phyloP scores from a whole-genome alignment of 2,329 filamentous ascomycete genomes.

The Akanthomyces muscarius region DNA sequence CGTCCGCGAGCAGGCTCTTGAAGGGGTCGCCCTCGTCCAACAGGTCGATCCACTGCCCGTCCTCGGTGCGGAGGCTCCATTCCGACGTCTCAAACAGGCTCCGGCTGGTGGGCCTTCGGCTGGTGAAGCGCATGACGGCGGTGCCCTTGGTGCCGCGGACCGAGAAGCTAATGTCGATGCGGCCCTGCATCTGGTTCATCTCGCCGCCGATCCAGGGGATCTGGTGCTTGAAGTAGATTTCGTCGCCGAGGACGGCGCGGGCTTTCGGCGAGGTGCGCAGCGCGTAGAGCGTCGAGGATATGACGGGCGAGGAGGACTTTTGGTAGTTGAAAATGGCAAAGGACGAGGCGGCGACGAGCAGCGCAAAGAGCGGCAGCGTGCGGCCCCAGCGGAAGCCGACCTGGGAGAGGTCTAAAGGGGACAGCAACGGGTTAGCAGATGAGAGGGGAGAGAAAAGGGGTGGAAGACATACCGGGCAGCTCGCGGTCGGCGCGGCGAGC shows the following conservation, averaged over 20 bases:
- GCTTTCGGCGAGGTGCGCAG: conserved; percentile 75
- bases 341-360: conserved; percentile 65
- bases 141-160: conserved; percentile 73
- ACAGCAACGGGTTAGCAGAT: conserved; percentile 11
- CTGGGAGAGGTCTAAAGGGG: conserved; percentile 36
- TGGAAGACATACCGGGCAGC: conserved; percentile 50
- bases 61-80: conserved; percentile 75
- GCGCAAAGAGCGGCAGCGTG: conserved; percentile 76
- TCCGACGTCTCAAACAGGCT: conserved; percentile 78
- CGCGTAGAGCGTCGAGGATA: conserved; percentile 87
- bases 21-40: conserved; percentile 72
- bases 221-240: conserved; percentile 74
- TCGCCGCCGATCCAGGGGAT: conserved; percentile 82
- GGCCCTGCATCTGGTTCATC: conserved; percentile 90
- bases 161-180: conserved; percentile 80
- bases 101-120: conserved; percentile 59
- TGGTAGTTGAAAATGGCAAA: conserved; percentile 99
- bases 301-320: conserved; percentile 80
- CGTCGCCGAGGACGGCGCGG: conserved; percentile 75
- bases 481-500: conserved; percentile 62
- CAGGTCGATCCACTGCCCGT: conserved; percentile 63
- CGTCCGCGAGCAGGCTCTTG: conserved; percentile 43
- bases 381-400: conserved; percentile 59
- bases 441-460: neutral
- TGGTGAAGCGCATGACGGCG: conserved; percentile 77